A percentile compares a stretch with the other conserved stretches of the same genome.
phyloP scores from a whole-genome alignment of 768 basidiomycete genomes.

The Kwoniella shandongensis region DNA sequence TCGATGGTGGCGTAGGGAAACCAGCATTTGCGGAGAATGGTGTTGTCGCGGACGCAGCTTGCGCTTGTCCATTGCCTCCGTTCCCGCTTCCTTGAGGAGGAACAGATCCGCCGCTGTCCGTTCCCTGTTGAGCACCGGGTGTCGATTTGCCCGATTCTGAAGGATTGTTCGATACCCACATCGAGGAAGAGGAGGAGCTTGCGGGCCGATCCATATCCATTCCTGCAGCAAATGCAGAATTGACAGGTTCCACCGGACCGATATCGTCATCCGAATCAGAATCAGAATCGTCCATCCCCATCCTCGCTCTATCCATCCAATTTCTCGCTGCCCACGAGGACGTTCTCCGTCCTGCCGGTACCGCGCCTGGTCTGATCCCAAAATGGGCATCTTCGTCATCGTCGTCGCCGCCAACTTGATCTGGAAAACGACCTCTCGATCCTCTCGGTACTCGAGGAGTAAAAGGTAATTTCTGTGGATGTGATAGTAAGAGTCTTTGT shows the following conservation, averaged over 20 bases:
- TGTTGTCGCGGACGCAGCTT: slow-evolving; percentile 4
- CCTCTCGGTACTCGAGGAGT: slow-evolving; percentile 38
- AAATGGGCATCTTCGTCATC: slow-evolving; percentile 38
- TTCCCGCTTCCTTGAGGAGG: slow-evolving; percentile 1
- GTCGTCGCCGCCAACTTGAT: slow-evolving; percentile 44
- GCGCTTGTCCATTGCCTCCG: background rate
- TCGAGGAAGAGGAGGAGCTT: slow-evolving; percentile 25
- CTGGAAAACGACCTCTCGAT: slow-evolving; percentile 43
- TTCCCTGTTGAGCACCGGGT: slow-evolving; percentile 11
- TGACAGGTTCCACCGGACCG: slow-evolving; percentile 36
- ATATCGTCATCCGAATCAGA: slow-evolving; percentile 42
- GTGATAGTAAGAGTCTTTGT: slow-evolving; percentile 41
- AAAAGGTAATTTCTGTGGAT: slow-evolving; percentile 39
- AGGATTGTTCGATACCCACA: slow-evolving; percentile 9
- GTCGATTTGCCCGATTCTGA: slow-evolving; percentile 35
- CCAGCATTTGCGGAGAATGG: background rate
- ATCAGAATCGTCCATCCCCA: slow-evolving; percentile 24
- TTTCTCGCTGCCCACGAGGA: slow-evolving; percentile 23
- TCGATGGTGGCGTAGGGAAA: slow-evolving; percentile 31
- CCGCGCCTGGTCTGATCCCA: background rate
- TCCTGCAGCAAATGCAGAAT: slow-evolving; percentile 44
- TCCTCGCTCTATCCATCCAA: slow-evolving; percentile 26
- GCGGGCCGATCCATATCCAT: slow-evolving; percentile 48
- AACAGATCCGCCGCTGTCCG: background rate
- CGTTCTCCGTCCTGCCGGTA: slow-evolving; percentile 6